phyloP scores from a whole-genome alignment of 495 filamentous ascomycete species.

The Annulohypoxylon bovei region DNA sequence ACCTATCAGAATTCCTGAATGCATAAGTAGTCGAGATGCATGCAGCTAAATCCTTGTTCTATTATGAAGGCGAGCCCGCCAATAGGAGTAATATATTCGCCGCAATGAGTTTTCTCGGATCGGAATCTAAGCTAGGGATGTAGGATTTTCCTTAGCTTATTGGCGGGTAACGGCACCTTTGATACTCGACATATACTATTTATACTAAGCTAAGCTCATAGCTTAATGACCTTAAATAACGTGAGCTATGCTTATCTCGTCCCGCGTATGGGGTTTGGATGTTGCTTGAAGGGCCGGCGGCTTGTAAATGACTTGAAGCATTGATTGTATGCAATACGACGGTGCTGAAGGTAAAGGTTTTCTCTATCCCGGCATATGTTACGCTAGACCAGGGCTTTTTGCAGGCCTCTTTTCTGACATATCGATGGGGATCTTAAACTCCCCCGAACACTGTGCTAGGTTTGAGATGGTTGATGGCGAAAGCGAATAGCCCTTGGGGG shows the following conservation, averaged over 20 bases:
- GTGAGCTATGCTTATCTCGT: neutral
- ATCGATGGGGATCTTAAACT: neutral
- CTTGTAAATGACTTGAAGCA: neutral
- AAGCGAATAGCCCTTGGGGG: neutral
- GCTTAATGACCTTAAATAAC: neutral
- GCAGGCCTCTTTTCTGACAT: slow-evolving; percentile 6
- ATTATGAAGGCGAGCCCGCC: neutral
- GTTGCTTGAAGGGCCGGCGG: neutral
- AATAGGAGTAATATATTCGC: neutral
- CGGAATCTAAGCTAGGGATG: neutral
- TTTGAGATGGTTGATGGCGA: slow-evolving; percentile 1
- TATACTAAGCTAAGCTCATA: neutral
- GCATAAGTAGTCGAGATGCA: slow-evolving; percentile 11
- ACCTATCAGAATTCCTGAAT: slow-evolving; percentile 11
- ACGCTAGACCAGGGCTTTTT: neutral
- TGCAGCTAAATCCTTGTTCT: slow-evolving; percentile 11
- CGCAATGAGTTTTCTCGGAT: neutral
- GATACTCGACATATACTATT: neutral
- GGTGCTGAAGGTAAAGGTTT: slow-evolving; percentile 10
- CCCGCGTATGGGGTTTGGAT: neutral
- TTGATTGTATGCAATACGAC: neutral
- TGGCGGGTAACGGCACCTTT: neutral
- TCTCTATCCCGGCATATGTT: neutral
- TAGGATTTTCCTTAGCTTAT: neutral
- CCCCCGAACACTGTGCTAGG: neutral